phyloP scores from a whole-genome alignment of 768 basidiomycete species.

The Porphyrellus cyaneotinctus region DNA sequence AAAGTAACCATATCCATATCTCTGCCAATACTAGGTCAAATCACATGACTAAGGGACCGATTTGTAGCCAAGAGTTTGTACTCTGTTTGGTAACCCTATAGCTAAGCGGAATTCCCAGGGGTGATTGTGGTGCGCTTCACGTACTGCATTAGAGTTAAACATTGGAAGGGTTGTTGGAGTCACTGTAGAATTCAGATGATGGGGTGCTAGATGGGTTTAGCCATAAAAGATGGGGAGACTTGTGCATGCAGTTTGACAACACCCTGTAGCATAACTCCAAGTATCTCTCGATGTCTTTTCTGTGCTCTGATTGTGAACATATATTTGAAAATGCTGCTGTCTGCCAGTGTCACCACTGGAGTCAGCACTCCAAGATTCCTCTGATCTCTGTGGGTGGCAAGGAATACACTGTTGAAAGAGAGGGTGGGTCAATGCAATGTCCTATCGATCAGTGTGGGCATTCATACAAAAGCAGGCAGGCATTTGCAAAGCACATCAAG shows the following conservation, averaged over 20 bases:
- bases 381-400: not conserved
- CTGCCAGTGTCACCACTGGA: not conserved
- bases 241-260: no score
- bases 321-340: not conserved
- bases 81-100: no score
- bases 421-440: not conserved
- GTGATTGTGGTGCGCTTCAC: no score
- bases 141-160: no score
- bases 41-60: no score
- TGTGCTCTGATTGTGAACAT: not conserved
- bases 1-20: no score
- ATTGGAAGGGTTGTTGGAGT: no score
- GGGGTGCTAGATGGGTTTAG: not conserved
- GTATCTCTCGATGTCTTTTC: not conserved
- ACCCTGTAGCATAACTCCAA: not conserved
- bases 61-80: no score
- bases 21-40: no score
- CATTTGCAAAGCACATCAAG: not conserved
- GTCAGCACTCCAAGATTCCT: not conserved
- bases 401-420: not conserved
- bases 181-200: no score
- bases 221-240: conserved; percentile 1
- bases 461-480: not conserved
- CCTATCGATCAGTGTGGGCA: not conserved
- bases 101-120: no score